Conservation (phyloP, 495 filamentous ascomycete genomes). For the Ramalina intermedia region DNA sequence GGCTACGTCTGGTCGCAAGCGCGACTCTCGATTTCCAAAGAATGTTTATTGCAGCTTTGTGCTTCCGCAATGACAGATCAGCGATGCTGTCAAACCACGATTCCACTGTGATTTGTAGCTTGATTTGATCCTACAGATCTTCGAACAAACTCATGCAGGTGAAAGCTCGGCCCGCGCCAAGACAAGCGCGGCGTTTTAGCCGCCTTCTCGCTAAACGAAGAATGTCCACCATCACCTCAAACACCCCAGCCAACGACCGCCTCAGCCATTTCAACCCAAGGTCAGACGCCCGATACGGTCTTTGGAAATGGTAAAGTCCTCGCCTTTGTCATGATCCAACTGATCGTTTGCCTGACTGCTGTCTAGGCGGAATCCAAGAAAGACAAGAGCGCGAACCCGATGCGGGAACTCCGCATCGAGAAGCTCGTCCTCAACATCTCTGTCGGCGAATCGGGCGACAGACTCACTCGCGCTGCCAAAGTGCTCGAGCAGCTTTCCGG, state of each 20-base stretch:
- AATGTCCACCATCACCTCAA: not conserved
- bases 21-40: conserved; percentile 53
- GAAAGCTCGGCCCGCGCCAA: not conserved
- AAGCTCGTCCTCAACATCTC: conserved; percentile 99
- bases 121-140: too few relatives aligned
- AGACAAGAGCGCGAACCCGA: conserved; percentile 86
- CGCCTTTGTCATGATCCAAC: not conserved
- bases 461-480: conserved; percentile 98
- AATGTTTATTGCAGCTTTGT: conserved; percentile 23
- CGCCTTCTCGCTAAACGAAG: not conserved
- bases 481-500: conserved; percentile 98
- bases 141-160: too few relatives aligned
- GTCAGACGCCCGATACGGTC: not conserved
- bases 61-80: conserved; percentile 2
- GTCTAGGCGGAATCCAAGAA: conserved; percentile 37
- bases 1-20: conserved; percentile 43
- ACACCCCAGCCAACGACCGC: not conserved
- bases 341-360: not conserved
- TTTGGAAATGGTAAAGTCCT: not conserved
- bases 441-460: conserved; percentile 99
- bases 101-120: too few relatives aligned
- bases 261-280: not conserved
- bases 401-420: conserved; percentile 98
- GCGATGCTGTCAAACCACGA: not conserved
- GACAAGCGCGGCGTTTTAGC: too few relatives aligned